Evolutionary conservation across 1,284 basidiomycete species (phyloP).

Genomic region (Exobasidium cylindrosporum): DNA sequence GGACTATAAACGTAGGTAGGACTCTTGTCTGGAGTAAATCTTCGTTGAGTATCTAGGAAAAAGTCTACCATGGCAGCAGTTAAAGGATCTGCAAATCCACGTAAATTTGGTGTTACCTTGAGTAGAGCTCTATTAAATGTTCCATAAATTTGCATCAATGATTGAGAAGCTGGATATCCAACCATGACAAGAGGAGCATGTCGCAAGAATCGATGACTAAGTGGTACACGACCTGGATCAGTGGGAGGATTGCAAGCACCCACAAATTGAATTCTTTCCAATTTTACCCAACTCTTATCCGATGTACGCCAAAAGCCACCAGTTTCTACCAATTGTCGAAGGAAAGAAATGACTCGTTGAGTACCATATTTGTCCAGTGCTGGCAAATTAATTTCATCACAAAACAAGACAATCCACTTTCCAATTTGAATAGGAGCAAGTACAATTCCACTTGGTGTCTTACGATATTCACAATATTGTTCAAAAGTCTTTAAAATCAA

Average conservation of each 20-base stretch:
- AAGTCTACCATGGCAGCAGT: constrained; percentile 97
- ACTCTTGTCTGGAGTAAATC: constrained; percentile 91
- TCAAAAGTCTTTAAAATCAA: constrained; percentile 98
- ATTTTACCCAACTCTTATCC: constrained; percentile 94
- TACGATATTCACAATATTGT: constrained; percentile 98
- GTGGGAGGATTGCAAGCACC: constrained; percentile 99
- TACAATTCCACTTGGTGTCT: constrained; percentile 94
- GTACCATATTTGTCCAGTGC: constrained; percentile 98
- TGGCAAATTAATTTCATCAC: constrained; percentile 98
- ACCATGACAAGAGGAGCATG: constrained; percentile 99
- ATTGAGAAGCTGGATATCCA: constrained; percentile 95
- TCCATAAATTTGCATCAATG: constrained; percentile 96
- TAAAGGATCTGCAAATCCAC: constrained; percentile 87
- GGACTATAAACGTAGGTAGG: constrained; percentile 99
- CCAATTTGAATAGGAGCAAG: constrained; percentile 92
- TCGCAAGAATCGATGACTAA: constrained; percentile 92
- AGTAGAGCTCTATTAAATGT: constrained; percentile 97
- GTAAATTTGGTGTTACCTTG: constrained; percentile 89
- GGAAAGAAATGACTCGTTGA: constrained; percentile 95
- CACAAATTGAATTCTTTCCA: constrained; percentile 98
- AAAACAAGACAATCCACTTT: constrained; percentile 97
- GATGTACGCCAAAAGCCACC: constrained; percentile 92
- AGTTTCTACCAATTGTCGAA: constrained; percentile 91
- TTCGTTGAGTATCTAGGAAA: constrained; percentile 87
- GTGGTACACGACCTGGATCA: constrained; percentile 98